Evolutionary conservation across 1,139 yeast genomes (phyloP).

Genomic region (Debaryomycetaceae sp.): DNA sequence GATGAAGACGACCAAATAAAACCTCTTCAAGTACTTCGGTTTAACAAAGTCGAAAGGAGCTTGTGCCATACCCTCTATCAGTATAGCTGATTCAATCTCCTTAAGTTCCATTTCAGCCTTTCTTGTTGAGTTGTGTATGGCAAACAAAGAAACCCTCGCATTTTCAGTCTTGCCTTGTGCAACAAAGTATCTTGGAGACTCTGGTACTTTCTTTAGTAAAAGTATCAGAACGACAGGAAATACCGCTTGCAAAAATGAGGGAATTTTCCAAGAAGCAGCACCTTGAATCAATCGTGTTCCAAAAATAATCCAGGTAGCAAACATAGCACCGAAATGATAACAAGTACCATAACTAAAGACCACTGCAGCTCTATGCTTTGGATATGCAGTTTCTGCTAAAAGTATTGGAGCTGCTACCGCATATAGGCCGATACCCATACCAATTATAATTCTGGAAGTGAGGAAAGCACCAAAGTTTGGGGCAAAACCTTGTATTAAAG

Average conservation of each 20-base stretch:
- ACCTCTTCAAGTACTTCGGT: conserved; percentile 24
- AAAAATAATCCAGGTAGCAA: conserved; percentile 54
- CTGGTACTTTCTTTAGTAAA: conserved; percentile 39
- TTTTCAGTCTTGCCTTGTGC: conserved; percentile 33
- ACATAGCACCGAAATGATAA: conserved; percentile 51
- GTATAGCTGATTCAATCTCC: conserved; percentile 36
- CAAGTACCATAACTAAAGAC: conserved; percentile 48
- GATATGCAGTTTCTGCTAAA: conserved; percentile 43
- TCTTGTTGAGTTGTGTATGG: too few species aligned
- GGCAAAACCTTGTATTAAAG: conserved; percentile 41
- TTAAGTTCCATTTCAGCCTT: conserved; percentile 35
- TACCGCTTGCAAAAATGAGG: conserved; percentile 43
- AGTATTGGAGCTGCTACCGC: conserved; percentile 38
- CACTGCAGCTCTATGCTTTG: conserved; percentile 43
- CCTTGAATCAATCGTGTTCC: conserved; percentile 35
- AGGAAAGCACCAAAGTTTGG: conserved; percentile 37
- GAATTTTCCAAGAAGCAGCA: conserved; percentile 42
- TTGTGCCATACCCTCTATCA: conserved; percentile 9
- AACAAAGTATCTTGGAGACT: conserved; percentile 45
- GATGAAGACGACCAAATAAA: conserved; percentile 31
- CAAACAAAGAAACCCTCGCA: conserved; percentile 34
- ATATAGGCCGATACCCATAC: conserved; percentile 37
- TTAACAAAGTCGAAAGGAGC: too few species aligned
- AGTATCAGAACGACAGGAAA: conserved; percentile 25
- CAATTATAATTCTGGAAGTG: conserved; percentile 36